phyloP scores from a whole-genome alignment of 2,329 filamentous ascomycete species.

The Zasmidium citrigriseum region DNA sequence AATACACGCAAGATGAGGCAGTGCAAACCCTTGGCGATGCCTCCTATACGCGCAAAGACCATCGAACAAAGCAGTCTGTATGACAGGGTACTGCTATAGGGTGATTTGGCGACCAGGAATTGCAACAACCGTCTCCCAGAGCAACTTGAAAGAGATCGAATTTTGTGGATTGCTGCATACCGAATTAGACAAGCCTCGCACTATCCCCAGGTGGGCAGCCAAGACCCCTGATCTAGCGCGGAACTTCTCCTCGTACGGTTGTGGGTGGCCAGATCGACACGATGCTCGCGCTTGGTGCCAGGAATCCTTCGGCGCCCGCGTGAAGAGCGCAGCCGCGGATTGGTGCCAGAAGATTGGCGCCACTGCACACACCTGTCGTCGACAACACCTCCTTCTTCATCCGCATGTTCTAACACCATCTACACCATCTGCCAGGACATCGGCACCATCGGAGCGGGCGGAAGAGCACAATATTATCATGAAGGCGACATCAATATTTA shows the following conservation, averaged over 20 bases:
- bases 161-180: background rate
- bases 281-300: background rate
- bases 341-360: no score
- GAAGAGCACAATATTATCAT: background rate
- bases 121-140: no score
- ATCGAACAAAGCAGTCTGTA: no score
- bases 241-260: background rate
- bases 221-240: background rate
- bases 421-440: no score
- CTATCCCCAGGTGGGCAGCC: background rate
- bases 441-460: background rate
- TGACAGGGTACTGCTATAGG: no score
- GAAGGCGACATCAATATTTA: background rate
- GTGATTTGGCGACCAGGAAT: no score
- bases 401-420: background rate
- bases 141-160: no score
- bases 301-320: background rate
- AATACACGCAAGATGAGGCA: background rate
- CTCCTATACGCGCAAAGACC: no score
- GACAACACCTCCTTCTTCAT: background rate
- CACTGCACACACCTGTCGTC: no score
- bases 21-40: background rate
- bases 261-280: background rate
- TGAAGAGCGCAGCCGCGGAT: background rate
- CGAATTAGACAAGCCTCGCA: background rate